A percentile compares a stretch with the other conserved stretches of the same genome.
These are phyloP conservation scores for Chrysoporthe cubensis DNA, from an alignment of 2,329 filamentous ascomycete species.

Conservation along the genomic window DNA sequence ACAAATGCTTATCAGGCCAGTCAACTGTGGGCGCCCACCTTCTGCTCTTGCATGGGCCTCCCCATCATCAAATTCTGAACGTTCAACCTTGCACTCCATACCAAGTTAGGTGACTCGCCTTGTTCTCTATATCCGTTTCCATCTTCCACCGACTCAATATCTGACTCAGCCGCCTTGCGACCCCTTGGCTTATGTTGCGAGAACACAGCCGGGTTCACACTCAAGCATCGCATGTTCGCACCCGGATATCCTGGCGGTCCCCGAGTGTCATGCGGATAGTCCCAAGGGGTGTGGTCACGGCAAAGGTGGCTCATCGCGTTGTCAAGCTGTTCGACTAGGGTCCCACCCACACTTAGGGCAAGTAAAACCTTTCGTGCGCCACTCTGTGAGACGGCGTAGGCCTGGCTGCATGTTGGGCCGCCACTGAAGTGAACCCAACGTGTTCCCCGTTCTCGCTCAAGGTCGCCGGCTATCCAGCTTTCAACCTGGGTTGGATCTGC, in stretches of 20 bases:
- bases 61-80: slow-evolving; percentile 27
- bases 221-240: slow-evolving; percentile 27
- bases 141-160: slow-evolving; percentile 25
- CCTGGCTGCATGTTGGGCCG: slow-evolving; percentile 27
- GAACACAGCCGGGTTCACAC: slow-evolving; percentile 26
- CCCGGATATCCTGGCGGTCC: slow-evolving; percentile 26
- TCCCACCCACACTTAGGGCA: slow-evolving; percentile 26
- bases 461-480: slow-evolving; percentile 28
- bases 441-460: slow-evolving; percentile 15
- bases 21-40: not conserved
- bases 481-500: not conserved
- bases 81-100: slow-evolving; percentile 28
- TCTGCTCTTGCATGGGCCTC: slow-evolving; percentile 22
- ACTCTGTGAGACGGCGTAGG: slow-evolving; percentile 25
- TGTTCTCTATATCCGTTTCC: slow-evolving; percentile 23
- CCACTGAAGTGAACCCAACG: slow-evolving; percentile 30
- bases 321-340: slow-evolving; percentile 26
- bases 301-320: slow-evolving; percentile 27
- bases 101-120: slow-evolving; percentile 27
- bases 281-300: slow-evolving; percentile 24
- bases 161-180: slow-evolving; percentile 21
- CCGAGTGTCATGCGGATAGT: slow-evolving; percentile 15
- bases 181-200: slow-evolving; percentile 29
- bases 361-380: slow-evolving; percentile 27
- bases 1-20: no score